phyloP scores from a whole-genome alignment of 495 filamentous ascomycete genomes.

The Podospora tetraspora region DNA sequence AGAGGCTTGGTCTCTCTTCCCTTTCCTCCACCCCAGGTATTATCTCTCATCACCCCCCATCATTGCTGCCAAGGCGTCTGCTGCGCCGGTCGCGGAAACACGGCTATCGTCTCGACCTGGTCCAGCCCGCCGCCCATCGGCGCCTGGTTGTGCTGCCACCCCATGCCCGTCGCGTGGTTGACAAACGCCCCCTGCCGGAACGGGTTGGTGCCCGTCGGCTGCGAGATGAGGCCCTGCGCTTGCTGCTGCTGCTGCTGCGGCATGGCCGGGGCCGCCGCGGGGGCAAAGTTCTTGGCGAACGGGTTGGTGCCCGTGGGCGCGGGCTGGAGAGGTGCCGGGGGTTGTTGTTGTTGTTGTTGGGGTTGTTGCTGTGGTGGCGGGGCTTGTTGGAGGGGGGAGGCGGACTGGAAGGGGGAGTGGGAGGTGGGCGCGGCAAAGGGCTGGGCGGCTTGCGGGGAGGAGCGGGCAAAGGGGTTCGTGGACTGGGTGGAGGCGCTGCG shows the following conservation, averaged over 20 bases:
- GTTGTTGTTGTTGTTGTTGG: slow-evolving; percentile 17
- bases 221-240: slow-evolving; percentile 41
- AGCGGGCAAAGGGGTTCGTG: slow-evolving; percentile 80
- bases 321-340: slow-evolving; percentile 48
- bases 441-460: slow-evolving; percentile 45
- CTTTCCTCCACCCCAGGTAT: too few species aligned
- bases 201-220: slow-evolving; percentile 87
- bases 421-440: slow-evolving; percentile 42
- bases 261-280: slow-evolving; percentile 30
- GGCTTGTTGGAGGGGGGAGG: slow-evolving; percentile 38
- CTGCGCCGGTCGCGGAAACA: slow-evolving; percentile 75
- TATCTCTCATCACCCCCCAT: too few species aligned
- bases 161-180: slow-evolving; percentile 77
- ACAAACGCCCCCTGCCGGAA: slow-evolving; percentile 87
- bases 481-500: slow-evolving; percentile 52
- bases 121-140: slow-evolving; percentile 85
- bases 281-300: slow-evolving; percentile 52
- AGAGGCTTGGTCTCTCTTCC: too few species aligned
- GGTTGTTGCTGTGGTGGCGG: slow-evolving; percentile 11
- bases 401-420: slow-evolving; percentile 46
- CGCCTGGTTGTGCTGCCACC: slow-evolving; percentile 74
- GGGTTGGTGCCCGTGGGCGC: slow-evolving; percentile 67
- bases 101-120: slow-evolving; percentile 68
- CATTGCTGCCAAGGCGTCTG: slow-evolving; percentile 52
- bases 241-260: slow-evolving; percentile 24